Evolutionary conservation across 176 grass and related monocot genomes (phyloP), one percentile per base, ranked within the genome.

Genomic region (Ensete ventricosum): DNA sequence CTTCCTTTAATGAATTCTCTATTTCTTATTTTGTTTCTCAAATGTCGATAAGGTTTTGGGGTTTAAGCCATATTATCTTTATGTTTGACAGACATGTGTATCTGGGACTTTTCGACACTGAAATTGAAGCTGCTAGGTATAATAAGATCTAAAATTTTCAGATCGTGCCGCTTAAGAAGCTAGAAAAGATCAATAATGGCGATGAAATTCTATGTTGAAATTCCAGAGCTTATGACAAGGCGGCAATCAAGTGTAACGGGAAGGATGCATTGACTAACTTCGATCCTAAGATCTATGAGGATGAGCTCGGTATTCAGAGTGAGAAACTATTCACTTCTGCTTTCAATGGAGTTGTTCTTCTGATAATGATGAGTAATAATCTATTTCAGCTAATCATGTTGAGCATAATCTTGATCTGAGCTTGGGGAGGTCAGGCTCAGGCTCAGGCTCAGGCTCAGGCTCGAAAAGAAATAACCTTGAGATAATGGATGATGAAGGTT

Each of bases 221-320:
- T 74, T 74, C 24, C 9, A 74, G 72, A 57, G 72, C 72, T 57
- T 74, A 74, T 74, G 72, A 74, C 54, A 74, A 74, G 24, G 54
- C 72, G 34, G 52, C 72, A 21, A 74, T 74, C 12, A 74, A 54
- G 51, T 74, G 72, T 19, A 57, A 74, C 17, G 72, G 72, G 21
- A 74, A 74, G 72, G 72, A 74, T 59, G 72, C 72, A 9, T 14
- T 74, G 14, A 74, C 72, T 21, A 74, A 74, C 54, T 74, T 74
- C 9, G 72, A 74, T 74, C 72, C 20, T 55, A 74, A 53, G 53
- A 58, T 74, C 52, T 55, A 74, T 12, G 21, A 74, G 53, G 52
- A 74, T 21, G 72, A 74, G 72, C 22, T 74, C 1, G 51, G 58
- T 55, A n/a, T 23, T 6, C 20, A 11, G 20, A 48, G 72, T 74